Conservation (phyloP, 2,329 filamentous ascomycete species). For the Colletotrichum echinochloae region DNA sequence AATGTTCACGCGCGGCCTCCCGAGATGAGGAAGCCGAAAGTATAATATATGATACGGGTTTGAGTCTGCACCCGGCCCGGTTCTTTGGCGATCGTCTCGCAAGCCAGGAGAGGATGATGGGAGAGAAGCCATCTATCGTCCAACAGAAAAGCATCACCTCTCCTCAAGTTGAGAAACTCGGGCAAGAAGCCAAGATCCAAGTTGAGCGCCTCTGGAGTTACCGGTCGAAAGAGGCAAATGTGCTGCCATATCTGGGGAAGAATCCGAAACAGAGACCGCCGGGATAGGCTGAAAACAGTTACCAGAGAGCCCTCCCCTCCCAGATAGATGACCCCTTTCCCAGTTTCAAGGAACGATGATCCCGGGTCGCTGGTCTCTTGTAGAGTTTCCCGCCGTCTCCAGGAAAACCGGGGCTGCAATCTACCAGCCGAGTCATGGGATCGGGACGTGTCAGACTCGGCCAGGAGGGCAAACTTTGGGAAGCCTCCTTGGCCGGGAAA, state of each 20-base stretch:
- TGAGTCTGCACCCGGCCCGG: neutral
- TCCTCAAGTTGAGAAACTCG: neutral
- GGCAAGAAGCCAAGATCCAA: neutral
- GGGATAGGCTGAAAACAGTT: conserved; percentile 8
- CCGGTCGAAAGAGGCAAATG: neutral
- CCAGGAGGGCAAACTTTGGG: neutral
- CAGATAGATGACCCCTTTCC: neutral
- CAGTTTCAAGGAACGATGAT: conserved; percentile 24
- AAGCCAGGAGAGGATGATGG: neutral
- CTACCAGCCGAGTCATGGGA: conserved; percentile 31
- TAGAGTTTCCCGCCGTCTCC: conserved; percentile 22
- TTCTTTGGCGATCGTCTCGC: neutral
- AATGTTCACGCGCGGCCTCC: conserved; percentile 3
- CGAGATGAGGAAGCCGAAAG: conserved; percentile 26
- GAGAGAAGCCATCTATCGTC: neutral
- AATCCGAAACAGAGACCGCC: conserved; percentile 26
- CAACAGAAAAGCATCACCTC: neutral
- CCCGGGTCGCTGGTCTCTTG: conserved; percentile 20
- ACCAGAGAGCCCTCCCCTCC: no score
- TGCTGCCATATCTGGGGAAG: conserved; percentile 1
- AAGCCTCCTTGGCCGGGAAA: neutral
- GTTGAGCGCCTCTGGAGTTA: neutral
- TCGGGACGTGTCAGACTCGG: conserved; percentile 29
- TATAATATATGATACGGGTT: conserved; percentile 14
- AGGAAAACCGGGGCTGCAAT: conserved; percentile 34